Evolutionary conservation across 2,329 filamentous ascomycete species (phyloP).

Genomic region (Aspergillus sojae): DNA sequence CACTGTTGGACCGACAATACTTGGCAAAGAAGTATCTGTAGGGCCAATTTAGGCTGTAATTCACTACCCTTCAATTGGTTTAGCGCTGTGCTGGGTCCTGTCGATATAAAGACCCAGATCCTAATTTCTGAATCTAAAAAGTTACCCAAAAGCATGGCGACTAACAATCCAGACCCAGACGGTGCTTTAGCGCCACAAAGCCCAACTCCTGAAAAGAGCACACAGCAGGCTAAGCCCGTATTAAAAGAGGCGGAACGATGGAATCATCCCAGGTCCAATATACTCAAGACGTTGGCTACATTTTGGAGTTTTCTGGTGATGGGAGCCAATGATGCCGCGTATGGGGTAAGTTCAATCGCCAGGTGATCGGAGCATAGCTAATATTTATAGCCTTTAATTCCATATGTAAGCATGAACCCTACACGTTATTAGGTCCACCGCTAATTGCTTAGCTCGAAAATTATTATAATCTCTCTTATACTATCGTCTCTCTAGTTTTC

Average conservation of each 20-base stretch:
- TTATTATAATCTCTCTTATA: conserved; percentile 51
- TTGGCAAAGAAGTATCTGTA: neutral
- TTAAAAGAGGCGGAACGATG: conserved; percentile 29
- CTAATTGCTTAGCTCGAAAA: conserved; percentile 43
- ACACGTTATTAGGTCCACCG: neutral
- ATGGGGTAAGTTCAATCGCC: conserved; percentile 50
- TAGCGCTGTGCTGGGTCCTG: neutral
- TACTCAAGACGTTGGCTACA: conserved; percentile 53
- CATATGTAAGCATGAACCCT: conserved; percentile 49
- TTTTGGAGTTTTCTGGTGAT: conserved; percentile 63
- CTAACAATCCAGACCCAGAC: too few relatives aligned
- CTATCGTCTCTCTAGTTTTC: conserved; percentile 54
- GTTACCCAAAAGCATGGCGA: neutral
- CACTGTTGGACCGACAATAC: neutral
- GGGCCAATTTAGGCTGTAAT: neutral
- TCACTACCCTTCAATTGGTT: neutral
- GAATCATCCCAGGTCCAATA: conserved; percentile 55
- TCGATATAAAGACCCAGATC: neutral
- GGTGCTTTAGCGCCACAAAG: neutral
- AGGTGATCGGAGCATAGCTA: neutral
- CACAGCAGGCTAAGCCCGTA: neutral
- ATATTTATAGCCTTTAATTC: conserved; percentile 44
- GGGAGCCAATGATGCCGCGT: conserved; percentile 62
- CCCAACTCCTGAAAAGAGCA: neutral
- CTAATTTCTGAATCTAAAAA: too few relatives aligned